phyloP scores from a whole-genome alignment of 495 filamentous ascomycete genomes.

The Astrothelium subdiscretum region DNA sequence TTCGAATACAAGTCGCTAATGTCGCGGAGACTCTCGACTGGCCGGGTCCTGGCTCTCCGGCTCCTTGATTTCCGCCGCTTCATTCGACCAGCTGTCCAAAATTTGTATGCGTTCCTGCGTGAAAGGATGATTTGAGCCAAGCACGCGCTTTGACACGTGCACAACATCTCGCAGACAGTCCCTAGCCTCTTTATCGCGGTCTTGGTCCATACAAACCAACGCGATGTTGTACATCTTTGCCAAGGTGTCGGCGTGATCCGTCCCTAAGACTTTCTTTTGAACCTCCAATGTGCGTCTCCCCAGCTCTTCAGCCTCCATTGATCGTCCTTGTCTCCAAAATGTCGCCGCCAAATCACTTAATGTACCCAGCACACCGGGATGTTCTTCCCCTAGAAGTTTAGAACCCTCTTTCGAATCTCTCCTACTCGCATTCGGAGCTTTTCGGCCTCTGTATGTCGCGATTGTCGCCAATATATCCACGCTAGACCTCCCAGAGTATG shows the following conservation, averaged over 20 bases:
- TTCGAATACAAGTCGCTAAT: too few species aligned
- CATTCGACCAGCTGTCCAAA: neutral
- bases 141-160: neutral
- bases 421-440: neutral
- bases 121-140: constrained; percentile 2
- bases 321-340: too few species aligned
- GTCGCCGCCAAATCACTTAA: too few species aligned
- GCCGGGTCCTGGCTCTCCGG: too few species aligned
- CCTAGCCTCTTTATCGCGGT: constrained; percentile 2
- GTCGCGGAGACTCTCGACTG: too few species aligned
- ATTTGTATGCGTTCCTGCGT: neutral
- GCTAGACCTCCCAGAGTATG: neutral
- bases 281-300: constrained; percentile 7
- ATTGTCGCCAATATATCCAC: constrained; percentile 22
- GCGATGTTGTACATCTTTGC: constrained; percentile 14
- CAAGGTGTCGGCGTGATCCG: constrained; percentile 22
- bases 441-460: constrained; percentile 11
- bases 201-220: neutral
- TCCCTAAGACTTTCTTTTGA: constrained; percentile 21
- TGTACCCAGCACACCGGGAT: too few species aligned
- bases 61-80: neutral
- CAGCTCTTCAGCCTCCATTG: constrained; percentile 24
- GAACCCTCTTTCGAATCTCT: constrained; percentile 10
- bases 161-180: neutral
- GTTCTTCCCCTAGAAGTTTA: constrained; percentile 14